Evolutionary conservation across 768 basidiomycete species (phyloP).

Genomic region (Podaxis sp.): DNA sequence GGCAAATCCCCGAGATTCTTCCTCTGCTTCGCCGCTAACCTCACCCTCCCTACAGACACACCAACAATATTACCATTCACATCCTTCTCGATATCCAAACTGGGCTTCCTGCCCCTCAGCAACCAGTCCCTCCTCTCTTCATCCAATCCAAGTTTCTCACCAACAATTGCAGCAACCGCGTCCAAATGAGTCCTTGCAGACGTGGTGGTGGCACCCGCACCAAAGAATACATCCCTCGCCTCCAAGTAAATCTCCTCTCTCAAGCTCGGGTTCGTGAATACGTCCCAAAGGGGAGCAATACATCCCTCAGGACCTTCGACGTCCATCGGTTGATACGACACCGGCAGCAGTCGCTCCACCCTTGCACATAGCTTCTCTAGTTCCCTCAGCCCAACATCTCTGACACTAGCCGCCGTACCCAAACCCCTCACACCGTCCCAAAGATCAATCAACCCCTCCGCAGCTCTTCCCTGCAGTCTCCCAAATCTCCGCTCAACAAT

Average conservation of each 20-base stretch:
- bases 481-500: constrained; percentile 74
- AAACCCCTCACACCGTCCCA: constrained; percentile 65
- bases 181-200: constrained; percentile 50
- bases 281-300: constrained; percentile 32
- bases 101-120: constrained; percentile 62
- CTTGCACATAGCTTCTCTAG: constrained; percentile 83
- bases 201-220: constrained; percentile 56
- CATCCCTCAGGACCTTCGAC: constrained; percentile 28
- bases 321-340: constrained; percentile 44
- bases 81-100: constrained; percentile 67
- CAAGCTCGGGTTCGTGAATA: constrained; percentile 70
- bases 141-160: constrained; percentile 64
- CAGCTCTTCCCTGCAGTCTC: constrained; percentile 49
- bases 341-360: constrained; percentile 59
- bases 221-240: constrained; percentile 91
- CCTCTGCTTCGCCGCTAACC: constrained; percentile 45
- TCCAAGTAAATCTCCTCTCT: constrained; percentile 90
- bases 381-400: constrained; percentile 75
- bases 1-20: constrained; percentile 33
- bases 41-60: constrained; percentile 63
- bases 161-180: constrained; percentile 53
- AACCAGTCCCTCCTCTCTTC: constrained; percentile 72
- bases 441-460: constrained; percentile 55
- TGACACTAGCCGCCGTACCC: constrained; percentile 49
- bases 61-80: constrained; percentile 57